Evolutionary conservation across 192 early-diverging fungal species (phyloP), one percentile per base, ranked within the genome.

Genomic region (Backusella macrospora): DNA sequence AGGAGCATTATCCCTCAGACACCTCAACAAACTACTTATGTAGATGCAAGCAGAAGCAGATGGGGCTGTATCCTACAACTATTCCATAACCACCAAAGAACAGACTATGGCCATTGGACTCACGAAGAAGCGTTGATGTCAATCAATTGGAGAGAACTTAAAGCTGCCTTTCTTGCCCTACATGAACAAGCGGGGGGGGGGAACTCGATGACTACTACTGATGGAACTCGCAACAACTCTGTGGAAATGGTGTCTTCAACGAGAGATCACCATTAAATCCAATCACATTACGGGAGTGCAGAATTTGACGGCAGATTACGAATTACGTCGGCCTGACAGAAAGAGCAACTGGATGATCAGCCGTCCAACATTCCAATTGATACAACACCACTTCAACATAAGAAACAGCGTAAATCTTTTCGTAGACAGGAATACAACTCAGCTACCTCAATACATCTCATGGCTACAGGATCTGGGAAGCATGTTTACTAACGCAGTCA

Each of bases 131-230:
- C 26, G 15, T n/a, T 13, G 0, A 1, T 37, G 26, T 71, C 75
- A 43, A 79, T 82, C 71, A 78, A 78, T 63, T 76, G 55, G 64
- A 72, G 78, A 42, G 77, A 81, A 40, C 18, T 81, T 1, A 65
- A 70, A 66, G 34, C 62, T 5, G 73, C 72, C 5, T 70, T 66
- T 42, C 48, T 67, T 5, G 48, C 68, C 4, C 37, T 42, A 72
- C 62, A 65, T 73, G 3, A 73, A 73, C 44, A 45, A 34, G 1
- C 68, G 52, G 10, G 68, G 68, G 43, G 67, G 67, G 1, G n/a
- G n/a, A 0, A 68, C 67, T 5, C 3, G 21, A 16, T 68, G 43
- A 0, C 18, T 46, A 43, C 21, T 15, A 0, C 18, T 68, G 5
- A 72, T 55, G 13, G 6, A 26, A 42, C 64, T 65, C 2, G 63